These are phyloP conservation scores for Pleodorina starrii DNA, from an alignment of 139 green algal species.

Conservation along the genomic window DNA sequence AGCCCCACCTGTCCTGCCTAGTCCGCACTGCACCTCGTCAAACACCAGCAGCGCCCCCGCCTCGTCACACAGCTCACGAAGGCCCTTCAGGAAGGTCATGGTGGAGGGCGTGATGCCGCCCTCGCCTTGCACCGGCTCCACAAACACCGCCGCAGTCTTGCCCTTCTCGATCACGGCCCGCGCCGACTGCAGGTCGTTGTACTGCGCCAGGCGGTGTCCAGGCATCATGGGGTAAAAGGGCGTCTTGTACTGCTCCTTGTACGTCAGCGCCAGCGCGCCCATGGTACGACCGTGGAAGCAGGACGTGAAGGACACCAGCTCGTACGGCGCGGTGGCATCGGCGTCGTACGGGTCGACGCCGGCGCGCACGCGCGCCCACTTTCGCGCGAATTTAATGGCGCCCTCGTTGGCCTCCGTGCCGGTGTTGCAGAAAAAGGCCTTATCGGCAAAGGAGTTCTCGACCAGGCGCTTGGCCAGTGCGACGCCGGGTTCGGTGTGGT, in stretches of 20 bases:
- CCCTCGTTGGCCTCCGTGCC: slow-evolving; percentile 99
- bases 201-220: slow-evolving; percentile 72
- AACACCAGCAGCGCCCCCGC: slow-evolving; percentile 95
- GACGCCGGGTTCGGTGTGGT: slow-evolving; percentile 93
- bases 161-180: slow-evolving; percentile 81
- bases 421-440: slow-evolving; percentile 97
- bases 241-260: slow-evolving; percentile 95
- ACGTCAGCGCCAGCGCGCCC: slow-evolving; percentile 96
- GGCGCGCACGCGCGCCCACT: slow-evolving; percentile 86
- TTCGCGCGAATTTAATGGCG: slow-evolving; percentile 99
- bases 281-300: slow-evolving; percentile 99
- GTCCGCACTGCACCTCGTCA: slow-evolving; percentile 89
- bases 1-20: slow-evolving; percentile 63
- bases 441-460: slow-evolving; percentile 93
- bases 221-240: slow-evolving; percentile 97
- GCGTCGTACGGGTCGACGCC: slow-evolving; percentile 84
- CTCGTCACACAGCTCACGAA: slow-evolving; percentile 94
- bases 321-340: slow-evolving; percentile 73
- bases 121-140: slow-evolving; percentile 98
- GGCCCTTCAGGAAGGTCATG: slow-evolving; percentile 79
- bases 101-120: slow-evolving; percentile 87
- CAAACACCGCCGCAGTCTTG: slow-evolving; percentile 94
- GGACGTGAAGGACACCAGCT: slow-evolving; percentile 95
- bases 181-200: slow-evolving; percentile 85
- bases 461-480: slow-evolving; percentile 93